Evolutionary conservation across 805 yeast genomes (phyloP).

Genomic region (Wickerhamiella kurtzmanii): DNA sequence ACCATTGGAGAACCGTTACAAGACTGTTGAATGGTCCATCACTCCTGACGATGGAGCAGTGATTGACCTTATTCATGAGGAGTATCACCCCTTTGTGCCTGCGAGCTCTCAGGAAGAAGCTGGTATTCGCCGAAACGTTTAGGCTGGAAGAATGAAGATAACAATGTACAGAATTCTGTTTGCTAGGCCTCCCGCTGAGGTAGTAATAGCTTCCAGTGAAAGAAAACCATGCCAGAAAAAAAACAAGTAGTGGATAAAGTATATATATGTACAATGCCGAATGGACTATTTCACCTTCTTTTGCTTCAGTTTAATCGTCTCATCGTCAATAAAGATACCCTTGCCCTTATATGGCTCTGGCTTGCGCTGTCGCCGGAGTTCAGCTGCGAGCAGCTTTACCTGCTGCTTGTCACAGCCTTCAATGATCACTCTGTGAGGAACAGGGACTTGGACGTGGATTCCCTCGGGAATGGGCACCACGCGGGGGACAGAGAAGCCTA

Average conservation of each 20-base stretch:
- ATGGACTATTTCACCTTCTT: conserved; percentile 76
- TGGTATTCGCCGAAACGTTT: conserved; percentile 2
- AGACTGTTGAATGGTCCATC: conserved; percentile 51
- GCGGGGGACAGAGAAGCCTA: conserved; percentile 77
- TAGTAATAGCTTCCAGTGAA: too few species aligned
- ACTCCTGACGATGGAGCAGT: conserved; percentile 33
- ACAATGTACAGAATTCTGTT: too few species aligned
- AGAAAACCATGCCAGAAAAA: too few species aligned
- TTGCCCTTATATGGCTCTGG: conserved; percentile 99
- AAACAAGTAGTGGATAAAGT: not conserved
- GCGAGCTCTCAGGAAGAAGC: conserved; percentile 13
- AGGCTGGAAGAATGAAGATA: too few species aligned
- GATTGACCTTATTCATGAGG: conserved; percentile 40
- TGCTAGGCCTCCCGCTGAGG: too few species aligned
- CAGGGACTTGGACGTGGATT: conserved; percentile 59
- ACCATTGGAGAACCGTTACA: conserved; percentile 42
- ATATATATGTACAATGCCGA: not conserved
- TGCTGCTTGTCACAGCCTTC: conserved; percentile 84
- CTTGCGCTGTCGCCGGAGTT: conserved; percentile 71
- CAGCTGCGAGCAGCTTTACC: conserved; percentile 78
- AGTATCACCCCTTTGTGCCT: conserved; percentile 21
- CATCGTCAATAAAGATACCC: conserved; percentile 85
- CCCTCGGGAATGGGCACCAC: conserved; percentile 67
- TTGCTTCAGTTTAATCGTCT: conserved; percentile 79
- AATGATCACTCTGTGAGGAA: conserved; percentile 70